Base-by-base conservation (phyloP, 768 basidiomycete species). In the Mycena crocata region DNA sequence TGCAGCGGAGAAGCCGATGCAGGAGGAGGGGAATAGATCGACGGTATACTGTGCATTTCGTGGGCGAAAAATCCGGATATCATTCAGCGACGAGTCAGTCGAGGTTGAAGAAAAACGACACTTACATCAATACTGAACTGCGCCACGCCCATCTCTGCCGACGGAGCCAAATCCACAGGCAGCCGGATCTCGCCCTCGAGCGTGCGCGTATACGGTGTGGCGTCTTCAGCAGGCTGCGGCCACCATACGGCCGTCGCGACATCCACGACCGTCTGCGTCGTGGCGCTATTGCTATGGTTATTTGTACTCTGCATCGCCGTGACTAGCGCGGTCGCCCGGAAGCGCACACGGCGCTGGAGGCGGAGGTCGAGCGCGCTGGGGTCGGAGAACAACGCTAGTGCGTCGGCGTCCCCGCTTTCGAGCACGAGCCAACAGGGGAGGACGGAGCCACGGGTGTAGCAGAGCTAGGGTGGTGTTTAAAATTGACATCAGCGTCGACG, bases 361-460 rank as follows among this genome's bases (percentile, higher is more conserved):
- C 71, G 71, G 21, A 81, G 63, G 9, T 56, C 56, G 31, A 79
- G 63, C 9, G 74, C 68, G 6, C 72, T 65, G 1, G 76, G 77
- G 5, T 71, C 61, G 17, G 75, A 72, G 7, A 81, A 71, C 0
- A 73, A 55, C 30, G 80, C 79, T 23, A 82, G 75, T 1, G 72
- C 78, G 28, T 78, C 71, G 5, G 61, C 30, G 59, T 81, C 74
- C 3, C 62, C 59, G 65, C 78, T 75, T 28, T 73, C 67, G 28
- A 83, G 64, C 23, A 71, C 66, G 5, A 83, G 48, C 46, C 75
- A 71, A 54, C 77, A 79, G 13, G 83, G 81, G 26, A 84, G 77
- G n/a, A 79, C 71, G 3, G 80, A 74, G 12, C 82, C 83, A 37
- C 82, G 77, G 10, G 80, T 78, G 58, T 82, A 84, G 24, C 71